Evolutionary conservation across 73 alveolate genomes (phyloP).

Genomic region (Halteria grandinella): DNA sequence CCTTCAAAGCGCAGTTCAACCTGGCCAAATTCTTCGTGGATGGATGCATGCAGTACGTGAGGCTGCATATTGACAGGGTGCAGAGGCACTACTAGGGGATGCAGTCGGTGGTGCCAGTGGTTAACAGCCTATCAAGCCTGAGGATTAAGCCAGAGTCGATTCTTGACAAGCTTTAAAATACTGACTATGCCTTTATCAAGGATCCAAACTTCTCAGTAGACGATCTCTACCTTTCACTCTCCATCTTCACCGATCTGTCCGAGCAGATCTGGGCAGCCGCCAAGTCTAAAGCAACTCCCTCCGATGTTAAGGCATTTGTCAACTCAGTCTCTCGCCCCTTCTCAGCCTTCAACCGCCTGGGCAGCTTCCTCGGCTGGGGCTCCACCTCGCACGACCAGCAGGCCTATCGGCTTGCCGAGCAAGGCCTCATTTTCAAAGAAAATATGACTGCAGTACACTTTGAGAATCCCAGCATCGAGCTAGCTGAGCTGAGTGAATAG

Average conservation of each 20-base stretch:
- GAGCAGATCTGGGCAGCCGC: conserved; percentile 47
- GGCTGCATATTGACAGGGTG: conserved; percentile 14
- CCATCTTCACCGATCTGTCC: conserved; percentile 20
- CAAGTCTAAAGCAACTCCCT: background rate
- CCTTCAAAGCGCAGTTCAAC: background rate
- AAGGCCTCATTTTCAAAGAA: conserved; percentile 43
- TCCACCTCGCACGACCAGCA: background rate
- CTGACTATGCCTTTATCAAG: conserved; percentile 4
- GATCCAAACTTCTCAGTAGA: conserved; percentile 49
- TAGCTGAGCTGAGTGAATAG: background rate
- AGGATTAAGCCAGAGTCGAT: conserved; percentile 5
- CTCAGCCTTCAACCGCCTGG: conserved; percentile 31
- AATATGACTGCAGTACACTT: conserved; percentile 8
- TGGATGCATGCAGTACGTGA: background rate
- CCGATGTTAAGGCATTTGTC: conserved; percentile 9
- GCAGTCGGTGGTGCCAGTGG: conserved; percentile 19
- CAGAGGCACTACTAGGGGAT: conserved; percentile 5
- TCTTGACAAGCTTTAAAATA: background rate
- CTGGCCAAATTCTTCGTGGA: conserved; percentile 15
- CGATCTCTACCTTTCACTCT: conserved; percentile 2
- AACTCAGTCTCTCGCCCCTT: conserved; percentile 31
- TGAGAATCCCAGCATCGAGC: conserved; percentile 2
- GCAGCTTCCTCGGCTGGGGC: conserved; percentile 41
- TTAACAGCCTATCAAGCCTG: too few species aligned
- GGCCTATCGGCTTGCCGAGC: background rate